A percentile compares a stretch with the other conserved stretches of the same genome.
Evolutionary conservation across 331 rosid genomes (phyloP).

Genomic region (Acacia concinna): DNA sequence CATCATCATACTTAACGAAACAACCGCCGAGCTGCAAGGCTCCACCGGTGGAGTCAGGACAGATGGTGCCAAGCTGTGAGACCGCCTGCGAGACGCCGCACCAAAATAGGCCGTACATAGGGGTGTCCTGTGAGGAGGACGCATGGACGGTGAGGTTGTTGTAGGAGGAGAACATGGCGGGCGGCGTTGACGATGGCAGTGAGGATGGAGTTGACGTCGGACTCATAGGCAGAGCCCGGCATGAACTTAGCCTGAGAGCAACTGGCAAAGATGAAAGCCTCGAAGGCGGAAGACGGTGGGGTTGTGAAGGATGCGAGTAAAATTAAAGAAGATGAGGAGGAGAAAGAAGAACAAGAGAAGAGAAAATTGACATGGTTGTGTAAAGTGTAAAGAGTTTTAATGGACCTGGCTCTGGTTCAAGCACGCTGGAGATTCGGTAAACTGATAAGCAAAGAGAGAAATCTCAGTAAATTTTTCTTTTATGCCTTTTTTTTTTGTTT

Average conservation of each 20-base stretch:
- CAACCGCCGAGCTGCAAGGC: constrained; percentile 92
- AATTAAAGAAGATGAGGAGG: constrained; percentile 19
- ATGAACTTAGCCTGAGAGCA: constrained; percentile 65
- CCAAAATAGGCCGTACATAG: constrained; percentile 74
- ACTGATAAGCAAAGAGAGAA: no score
- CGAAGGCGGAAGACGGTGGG: constrained; percentile 39
- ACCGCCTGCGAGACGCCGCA: constrained; percentile 72
- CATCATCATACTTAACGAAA: constrained; percentile 73
- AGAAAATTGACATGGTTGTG: constrained; percentile 26
- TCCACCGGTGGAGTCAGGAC: constrained; percentile 66
- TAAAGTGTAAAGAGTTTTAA: no score
- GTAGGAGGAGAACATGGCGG: constrained; percentile 62
- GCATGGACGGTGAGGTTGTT: constrained; percentile 60
- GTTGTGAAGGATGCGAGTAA: constrained; percentile 30
- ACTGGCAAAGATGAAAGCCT: constrained; percentile 73
- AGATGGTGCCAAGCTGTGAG: constrained; percentile 63
- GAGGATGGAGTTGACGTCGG: constrained; percentile 60
- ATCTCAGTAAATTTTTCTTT: no score
- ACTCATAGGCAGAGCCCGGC: constrained; percentile 62
- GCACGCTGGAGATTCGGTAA: no score
- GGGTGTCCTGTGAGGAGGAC: constrained; percentile 36
- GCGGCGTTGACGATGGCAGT: constrained; percentile 72
- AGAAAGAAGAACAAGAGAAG: constrained; percentile 20
- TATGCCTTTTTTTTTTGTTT: no score
- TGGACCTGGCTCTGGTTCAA: no score